Base-by-base conservation (phyloP, 2,329 filamentous ascomycete species). In the Onygena corvina region DNA sequence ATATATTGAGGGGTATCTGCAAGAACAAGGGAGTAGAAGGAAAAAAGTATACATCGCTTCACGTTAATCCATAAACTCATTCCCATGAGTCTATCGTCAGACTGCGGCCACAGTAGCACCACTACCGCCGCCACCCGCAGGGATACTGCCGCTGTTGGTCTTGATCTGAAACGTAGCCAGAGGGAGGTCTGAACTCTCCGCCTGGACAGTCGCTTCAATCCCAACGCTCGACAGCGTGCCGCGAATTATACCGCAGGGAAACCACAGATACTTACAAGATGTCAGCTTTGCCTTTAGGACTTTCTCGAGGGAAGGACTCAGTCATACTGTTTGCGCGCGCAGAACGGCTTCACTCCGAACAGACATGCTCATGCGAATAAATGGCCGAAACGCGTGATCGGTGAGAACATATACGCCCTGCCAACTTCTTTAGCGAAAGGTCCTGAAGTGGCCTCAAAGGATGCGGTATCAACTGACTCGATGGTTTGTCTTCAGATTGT, bases 401-500 rank as follows among this genome's bases (percentile, higher is more conserved):
- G 90, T 96, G 47, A 98, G 72, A 36, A 98, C 92, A 66, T 95
- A 98, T 57, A 96, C 88, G 46, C 92, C 92, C 81, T 86, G 52
- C 49, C 27, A 31, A 21, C 11, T 3, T 3, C 9, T 12, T 45
- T 29, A 45, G 42, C 3, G 9, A 45, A 16, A 8, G 2, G 12
- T n/a, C 1, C 12, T 34, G 23, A 49, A 23, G 38, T 49, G 46
- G 4, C 33, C n/a, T 20, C 58, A 35, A 25, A 35, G 29, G 29
- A 29, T 21, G 16, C 25, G 56, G n/a, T n/a, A 12, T 4, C 30
- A 23, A 12, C 74, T 14, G 71, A 87, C 84, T 59, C 92, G 75
- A 65, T 98, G 92, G 63, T 98, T 98, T 6, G 92, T 98, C 70
- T 98, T 98, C 42, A 98, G 75, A 64, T 98, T 98, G 68, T 98